A percentile compares a stretch with the other conserved stretches of the same genome.
Evolutionary conservation across 1,284 basidiomycete genomes (phyloP).

Genomic region (Cutaneotrichosporon spelunceum): DNA sequence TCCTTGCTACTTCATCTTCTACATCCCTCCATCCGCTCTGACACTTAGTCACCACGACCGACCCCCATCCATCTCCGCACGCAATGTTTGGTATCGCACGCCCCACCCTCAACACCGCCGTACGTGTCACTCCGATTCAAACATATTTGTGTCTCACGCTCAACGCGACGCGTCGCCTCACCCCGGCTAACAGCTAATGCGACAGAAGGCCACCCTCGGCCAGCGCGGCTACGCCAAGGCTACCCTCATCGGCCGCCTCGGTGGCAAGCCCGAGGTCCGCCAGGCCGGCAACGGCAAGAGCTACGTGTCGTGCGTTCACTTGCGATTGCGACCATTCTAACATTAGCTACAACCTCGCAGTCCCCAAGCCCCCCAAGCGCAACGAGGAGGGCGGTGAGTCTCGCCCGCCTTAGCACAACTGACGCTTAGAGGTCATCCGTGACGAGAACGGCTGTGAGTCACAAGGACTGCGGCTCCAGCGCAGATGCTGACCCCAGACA

Average conservation of each 20-base stretch:
- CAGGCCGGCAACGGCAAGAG: conserved; percentile 28
- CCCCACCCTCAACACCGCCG: conserved; percentile 23
- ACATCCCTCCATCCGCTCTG: neutral
- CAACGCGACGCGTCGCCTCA: neutral
- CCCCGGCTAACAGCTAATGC: conserved; percentile 5
- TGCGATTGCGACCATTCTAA: neutral
- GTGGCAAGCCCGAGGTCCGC: conserved; percentile 34
- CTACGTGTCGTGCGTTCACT: conserved; percentile 34
- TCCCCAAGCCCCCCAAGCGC: conserved; percentile 35
- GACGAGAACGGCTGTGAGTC: conserved; percentile 35
- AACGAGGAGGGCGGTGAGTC: conserved; percentile 39
- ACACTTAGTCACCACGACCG: conserved; percentile 2
- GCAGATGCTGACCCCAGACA: conserved; percentile 17
- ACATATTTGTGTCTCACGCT: neutral
- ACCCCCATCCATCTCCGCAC: conserved; percentile 13
- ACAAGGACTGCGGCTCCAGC: neutral
- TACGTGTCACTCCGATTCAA: conserved; percentile 4
- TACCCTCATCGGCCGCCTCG: conserved; percentile 44
- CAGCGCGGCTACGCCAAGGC: conserved; percentile 33
- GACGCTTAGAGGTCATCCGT: conserved; percentile 22
- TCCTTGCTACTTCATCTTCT: neutral
- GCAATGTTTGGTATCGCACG: conserved; percentile 23
- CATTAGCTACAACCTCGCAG: conserved; percentile 36
- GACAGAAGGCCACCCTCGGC: conserved; percentile 17
- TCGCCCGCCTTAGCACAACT: neutral